Percentiles rank a stretch among this genome's conserved stretches.
These are phyloP conservation scores for Sporothrix inflata DNA, from an alignment of 2,329 filamentous ascomycete species.

Conservation along the genomic window DNA sequence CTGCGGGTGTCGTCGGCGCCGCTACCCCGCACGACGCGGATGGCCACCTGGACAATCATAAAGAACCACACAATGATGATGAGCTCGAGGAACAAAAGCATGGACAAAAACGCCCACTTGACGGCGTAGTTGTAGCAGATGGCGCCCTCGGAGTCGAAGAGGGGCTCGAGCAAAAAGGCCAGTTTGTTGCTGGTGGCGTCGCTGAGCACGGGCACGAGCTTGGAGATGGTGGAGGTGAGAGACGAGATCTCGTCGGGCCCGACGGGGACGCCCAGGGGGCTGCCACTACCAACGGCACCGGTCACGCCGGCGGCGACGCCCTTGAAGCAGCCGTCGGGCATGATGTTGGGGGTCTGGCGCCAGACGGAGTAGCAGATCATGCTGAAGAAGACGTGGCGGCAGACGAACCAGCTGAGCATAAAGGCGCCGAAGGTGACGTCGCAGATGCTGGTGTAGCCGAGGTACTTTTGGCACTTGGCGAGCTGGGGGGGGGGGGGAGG, in stretches of 20 bases:
- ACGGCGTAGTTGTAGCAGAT: conserved; percentile 80
- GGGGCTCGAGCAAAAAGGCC: conserved; percentile 72
- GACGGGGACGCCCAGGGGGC: conserved; percentile 38
- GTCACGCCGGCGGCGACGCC: conserved; percentile 54
- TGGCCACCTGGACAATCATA: conserved; percentile 83
- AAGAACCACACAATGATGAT: conserved; percentile 85
- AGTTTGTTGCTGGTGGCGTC: conserved; percentile 46
- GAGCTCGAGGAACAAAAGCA: conserved; percentile 76
- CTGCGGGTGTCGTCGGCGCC: conserved; percentile 84
- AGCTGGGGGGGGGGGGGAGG: conserved; percentile 52
- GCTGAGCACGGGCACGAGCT: conserved; percentile 19
- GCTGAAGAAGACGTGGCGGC: conserved; percentile 80
- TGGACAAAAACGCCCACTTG: conserved; percentile 74
- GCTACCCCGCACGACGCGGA: conserved; percentile 75
- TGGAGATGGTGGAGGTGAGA: conserved; percentile 20
- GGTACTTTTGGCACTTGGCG: conserved; percentile 93
- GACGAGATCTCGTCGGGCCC: conserved; percentile 25
- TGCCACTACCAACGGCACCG: conserved; percentile 44
- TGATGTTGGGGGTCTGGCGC: conserved; percentile 62
- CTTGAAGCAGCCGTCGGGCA: conserved; percentile 73
- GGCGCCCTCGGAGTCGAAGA: conserved; percentile 68
- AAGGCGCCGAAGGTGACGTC: conserved; percentile 85
- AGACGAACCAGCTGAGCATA: conserved; percentile 80
- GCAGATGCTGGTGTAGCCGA: conserved; percentile 74
- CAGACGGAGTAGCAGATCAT: conserved; percentile 83